Base-by-base conservation (phyloP, 2,329 filamentous ascomycete species). In the Penicillium thymicola region DNA sequence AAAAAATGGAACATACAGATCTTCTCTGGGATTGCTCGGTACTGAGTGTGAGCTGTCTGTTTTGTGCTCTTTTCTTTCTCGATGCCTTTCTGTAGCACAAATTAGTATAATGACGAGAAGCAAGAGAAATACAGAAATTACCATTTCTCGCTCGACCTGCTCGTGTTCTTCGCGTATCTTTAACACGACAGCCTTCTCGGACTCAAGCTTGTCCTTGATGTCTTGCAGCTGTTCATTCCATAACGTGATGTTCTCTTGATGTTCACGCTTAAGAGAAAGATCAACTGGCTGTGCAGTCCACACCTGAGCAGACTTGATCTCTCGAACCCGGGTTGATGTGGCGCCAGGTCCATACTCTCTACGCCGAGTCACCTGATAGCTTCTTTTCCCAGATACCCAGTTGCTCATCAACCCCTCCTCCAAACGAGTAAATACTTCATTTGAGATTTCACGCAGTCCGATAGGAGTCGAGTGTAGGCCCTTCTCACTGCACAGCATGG, bases 251-350 rank as follows among this genome's bases (percentile, higher is more conserved):
- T 78, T 80, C 16, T 78, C 78, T 57, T 85, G 78, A 16, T 94
- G 71, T 50, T 85, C 81, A 14, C 76, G 73, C 70, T 89, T 90
- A 36, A 78, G 64, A 13, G 70, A 68, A 21, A 62, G 58, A 68
- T 96, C 90, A 7, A 92, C 82, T 3, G 89, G 87, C 59, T 90
- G 86, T 44, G 91, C 85, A 0, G 87, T 92, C 86, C 94, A 97
- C 67, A 83, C 84, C 36, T 70, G 77, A 5, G 90, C 90, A 2
- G 73, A 75, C 16, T 72, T 78, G 14, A 97, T 76, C 52, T 78
- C 78, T 36, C 79, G 83, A 14, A 89, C 86, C 23, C 81, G 79
- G 1, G 89, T 92, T 1, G 90, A 90, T 46, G 84, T 84, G 14
- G 88, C 90, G 46, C 81, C 78, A 2, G 85, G 82, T 2, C 90